Evolutionary conservation across 768 basidiomycete genomes (phyloP).

Genomic region (Lactarius sp.): DNA sequence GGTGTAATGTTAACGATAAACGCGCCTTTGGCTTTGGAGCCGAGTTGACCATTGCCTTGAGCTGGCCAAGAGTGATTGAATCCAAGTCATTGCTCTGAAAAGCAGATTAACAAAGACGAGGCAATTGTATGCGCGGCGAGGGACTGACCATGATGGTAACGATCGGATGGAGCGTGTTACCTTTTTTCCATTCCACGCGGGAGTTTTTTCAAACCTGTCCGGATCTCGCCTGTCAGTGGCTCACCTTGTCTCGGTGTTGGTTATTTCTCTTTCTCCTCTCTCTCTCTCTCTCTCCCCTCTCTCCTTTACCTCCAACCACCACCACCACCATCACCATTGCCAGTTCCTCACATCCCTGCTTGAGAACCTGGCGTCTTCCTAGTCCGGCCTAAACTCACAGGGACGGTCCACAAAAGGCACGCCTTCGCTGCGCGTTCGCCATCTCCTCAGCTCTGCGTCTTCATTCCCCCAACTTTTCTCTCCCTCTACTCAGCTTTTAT

Average conservation of each 20-base stretch:
- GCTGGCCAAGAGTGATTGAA: conserved; percentile 77
- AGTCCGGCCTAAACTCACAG: conserved; percentile 16
- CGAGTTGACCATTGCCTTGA: conserved; percentile 65
- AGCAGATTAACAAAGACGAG: not conserved
- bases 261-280: conserved; percentile 26
- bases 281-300: conserved; percentile 24
- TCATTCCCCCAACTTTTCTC: conserved; percentile 29
- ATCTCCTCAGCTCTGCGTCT: conserved; percentile 33
- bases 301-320: conserved; percentile 27
- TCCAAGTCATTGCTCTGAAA: conserved; percentile 41
- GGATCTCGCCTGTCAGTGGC: conserved; percentile 23
- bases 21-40: conserved; percentile 72
- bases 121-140: not conserved
- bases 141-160: conserved; percentile 14
- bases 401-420: conserved; percentile 62
- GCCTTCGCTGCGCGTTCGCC: conserved; percentile 93
- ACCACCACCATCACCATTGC: conserved; percentile 30
- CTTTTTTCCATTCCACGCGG: conserved; percentile 8
- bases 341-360: conserved; percentile 16
- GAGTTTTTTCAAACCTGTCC: conserved; percentile 22
- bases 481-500: conserved; percentile 30
- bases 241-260: conserved; percentile 21
- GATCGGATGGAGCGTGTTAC: not conserved
- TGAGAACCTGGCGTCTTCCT: conserved; percentile 16
- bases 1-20: conserved; percentile 7